Conservation (phyloP, 345 rosid species). For the Melaleuca quinquenervia region DNA sequence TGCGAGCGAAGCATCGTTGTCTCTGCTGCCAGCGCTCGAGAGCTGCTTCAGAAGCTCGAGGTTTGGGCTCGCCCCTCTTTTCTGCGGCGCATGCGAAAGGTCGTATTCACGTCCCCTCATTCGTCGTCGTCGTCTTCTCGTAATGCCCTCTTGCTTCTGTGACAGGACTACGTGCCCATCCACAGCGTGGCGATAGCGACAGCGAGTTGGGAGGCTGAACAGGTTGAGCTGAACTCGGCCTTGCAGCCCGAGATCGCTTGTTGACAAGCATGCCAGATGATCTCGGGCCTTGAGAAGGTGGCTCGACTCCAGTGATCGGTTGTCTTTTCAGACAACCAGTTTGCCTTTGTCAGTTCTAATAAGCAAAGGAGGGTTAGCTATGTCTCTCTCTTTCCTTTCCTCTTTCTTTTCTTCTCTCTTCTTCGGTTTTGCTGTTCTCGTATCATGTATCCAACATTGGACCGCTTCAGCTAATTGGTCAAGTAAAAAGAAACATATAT, state of each 20-base stretch:
- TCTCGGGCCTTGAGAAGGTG: neutral
- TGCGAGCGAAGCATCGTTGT: conserved; percentile 51
- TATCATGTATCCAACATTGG: neutral
- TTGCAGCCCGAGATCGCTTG: conserved; percentile 48
- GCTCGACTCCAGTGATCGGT: neutral
- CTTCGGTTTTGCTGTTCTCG: neutral
- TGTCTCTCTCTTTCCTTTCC: neutral
- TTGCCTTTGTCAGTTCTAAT: neutral
- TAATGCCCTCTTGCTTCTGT: neutral
- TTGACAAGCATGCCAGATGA: neutral
- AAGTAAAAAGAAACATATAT: neutral
- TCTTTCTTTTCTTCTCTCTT: too few relatives aligned
- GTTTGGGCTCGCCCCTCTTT: conserved; percentile 2
- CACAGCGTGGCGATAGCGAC: conserved; percentile 37
- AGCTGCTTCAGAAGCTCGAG: conserved; percentile 54
- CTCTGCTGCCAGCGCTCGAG: conserved; percentile 42
- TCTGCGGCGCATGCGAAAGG: neutral
- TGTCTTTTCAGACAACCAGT: neutral
- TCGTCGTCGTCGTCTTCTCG: neutral
- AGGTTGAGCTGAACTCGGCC: conserved; percentile 34
- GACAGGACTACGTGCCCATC: conserved; percentile 49
- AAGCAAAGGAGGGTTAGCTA: neutral
- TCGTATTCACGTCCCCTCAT: neutral
- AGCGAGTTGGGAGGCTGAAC: conserved; percentile 56
- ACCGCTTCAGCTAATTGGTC: neutral